A percentile compares a stretch with the other conserved stretches of the same genome.
These are phyloP conservation scores for Boletus vermiculosoides DNA, from an alignment of 768 basidiomycete species.

Conservation along the genomic window DNA sequence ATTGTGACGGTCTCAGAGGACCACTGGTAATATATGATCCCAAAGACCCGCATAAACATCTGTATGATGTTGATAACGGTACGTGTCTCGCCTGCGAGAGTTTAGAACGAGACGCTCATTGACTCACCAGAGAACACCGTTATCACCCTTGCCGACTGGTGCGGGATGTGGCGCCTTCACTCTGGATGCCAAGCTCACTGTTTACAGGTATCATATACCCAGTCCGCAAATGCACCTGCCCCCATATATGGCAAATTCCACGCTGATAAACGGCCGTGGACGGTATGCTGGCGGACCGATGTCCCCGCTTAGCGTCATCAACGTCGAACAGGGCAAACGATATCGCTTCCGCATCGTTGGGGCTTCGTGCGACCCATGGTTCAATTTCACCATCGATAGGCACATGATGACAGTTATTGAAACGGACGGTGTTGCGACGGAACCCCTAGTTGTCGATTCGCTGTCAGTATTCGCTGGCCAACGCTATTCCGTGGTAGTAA, in stretches of 20 bases:
- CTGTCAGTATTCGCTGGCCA: constrained; percentile 40
- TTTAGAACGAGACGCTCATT: not conserved
- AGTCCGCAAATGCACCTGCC: constrained; percentile 5
- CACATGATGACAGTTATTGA: constrained; percentile 38
- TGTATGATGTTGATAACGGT: constrained; percentile 48
- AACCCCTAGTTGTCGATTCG: constrained; percentile 39
- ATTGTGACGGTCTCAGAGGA: constrained; percentile 31
- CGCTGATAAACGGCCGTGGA: constrained; percentile 41
- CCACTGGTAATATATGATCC: constrained; percentile 43
- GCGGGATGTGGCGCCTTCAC: not conserved
- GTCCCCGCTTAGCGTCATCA: constrained; percentile 33
- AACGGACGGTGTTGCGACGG: constrained; percentile 40
- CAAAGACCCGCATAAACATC: constrained; percentile 35
- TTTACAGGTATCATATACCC: constrained; percentile 20
- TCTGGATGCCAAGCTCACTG: constrained; percentile 31
- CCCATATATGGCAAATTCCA: constrained; percentile 24
- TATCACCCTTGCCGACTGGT: constrained; percentile 40
- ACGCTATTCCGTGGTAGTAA: constrained; percentile 46
- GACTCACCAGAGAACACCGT: constrained; percentile 35
- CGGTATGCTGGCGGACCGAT: constrained; percentile 28
- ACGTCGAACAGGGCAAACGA: constrained; percentile 32
- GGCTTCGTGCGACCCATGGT: constrained; percentile 35
- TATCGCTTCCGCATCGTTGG: constrained; percentile 41
- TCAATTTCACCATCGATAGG: constrained; percentile 26
- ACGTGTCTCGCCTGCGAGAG: not conserved